Base-by-base conservation (phyloP, 805 yeast species). In the Candida arabinofermentans region DNA sequence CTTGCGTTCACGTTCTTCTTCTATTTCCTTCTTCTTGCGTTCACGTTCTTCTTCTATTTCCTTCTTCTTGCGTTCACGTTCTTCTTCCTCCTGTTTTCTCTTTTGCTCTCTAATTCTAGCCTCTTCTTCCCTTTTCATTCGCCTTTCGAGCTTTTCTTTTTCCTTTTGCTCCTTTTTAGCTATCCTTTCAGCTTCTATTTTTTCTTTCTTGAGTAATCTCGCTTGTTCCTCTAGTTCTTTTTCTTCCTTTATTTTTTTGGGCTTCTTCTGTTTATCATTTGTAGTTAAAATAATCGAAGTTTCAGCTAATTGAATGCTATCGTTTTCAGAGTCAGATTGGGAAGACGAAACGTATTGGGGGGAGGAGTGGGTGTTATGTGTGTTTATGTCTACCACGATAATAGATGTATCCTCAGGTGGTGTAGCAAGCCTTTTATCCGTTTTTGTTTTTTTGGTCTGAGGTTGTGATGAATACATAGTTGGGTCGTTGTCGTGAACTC, bases 21-120 rank as follows among this genome's bases (percentile, higher is more conserved):
- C 37, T 18, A 60, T 51, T 46, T 54, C 59, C 65, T 24, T 62
- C 39, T 31, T 41, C 50, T 29, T 43, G 36, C 34, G 35, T 30
- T 35, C 43, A 29, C 33, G 38, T 37, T 48, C 43, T 37, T 45
- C 43, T 37, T 50, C 53, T 17, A 38, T 61, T 39, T 62, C 66
- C 24, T 67, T 69, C 32, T 65, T 66, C 41, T 63, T 54, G 24
- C 58, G 58, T 43, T 66, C 65, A 33, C 64, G 61, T 40, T 59
- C 60, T 44, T 62, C 64, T 47, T 62, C 59, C 24, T 61, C 59
- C 24, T 53, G 54, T 35, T 50, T 51, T 40, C 54, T 51, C 42
- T 42, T 56, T 52, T 57, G 50, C 55, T 63, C 51, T 54, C 60
- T 40, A 27, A 33, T 34, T 41, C 55, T 57, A 33, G 59, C 51